A percentile compares a stretch with the other conserved stretches of the same genome.
phyloP scores from a whole-genome alignment of 257 asterid species.

The Rehmannia glutinosa region DNA sequence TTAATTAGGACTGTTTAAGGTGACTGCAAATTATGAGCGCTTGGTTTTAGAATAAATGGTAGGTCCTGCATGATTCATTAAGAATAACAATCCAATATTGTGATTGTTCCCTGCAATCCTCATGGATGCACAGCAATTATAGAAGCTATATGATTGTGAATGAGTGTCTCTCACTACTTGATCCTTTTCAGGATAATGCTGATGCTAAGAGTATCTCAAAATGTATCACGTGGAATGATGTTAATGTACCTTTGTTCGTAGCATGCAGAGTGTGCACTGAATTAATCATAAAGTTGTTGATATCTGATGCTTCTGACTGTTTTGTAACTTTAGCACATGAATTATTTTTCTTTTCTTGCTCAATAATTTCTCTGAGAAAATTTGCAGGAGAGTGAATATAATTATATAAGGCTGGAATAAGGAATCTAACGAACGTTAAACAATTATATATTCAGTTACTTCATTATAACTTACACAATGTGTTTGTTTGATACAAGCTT shows the following conservation, averaged over 20 bases:
- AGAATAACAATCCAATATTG: too few species aligned
- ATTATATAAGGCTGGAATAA: neutral
- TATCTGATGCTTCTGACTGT: neutral
- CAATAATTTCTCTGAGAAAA: neutral
- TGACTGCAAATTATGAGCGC: neutral
- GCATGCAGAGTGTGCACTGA: too few species aligned
- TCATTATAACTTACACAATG: neutral
- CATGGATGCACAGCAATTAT: neutral
- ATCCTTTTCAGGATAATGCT: neutral
- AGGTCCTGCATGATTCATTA: too few species aligned
- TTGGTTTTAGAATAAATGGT: neutral
- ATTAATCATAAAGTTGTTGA: neutral
- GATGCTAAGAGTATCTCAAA: conserved; percentile 11
- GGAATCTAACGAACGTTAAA: neutral
- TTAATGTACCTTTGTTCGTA: neutral
- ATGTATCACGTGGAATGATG: neutral
- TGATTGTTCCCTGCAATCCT: too few species aligned
- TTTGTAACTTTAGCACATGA: neutral
- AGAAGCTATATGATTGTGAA: neutral
- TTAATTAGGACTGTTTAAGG: neutral
- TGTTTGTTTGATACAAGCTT: neutral
- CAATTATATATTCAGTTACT: neutral
- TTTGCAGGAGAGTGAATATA: neutral
- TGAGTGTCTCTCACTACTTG: neutral
- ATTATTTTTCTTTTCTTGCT: neutral